A percentile compares a stretch with the other conserved stretches of the same genome.
Conservation (phyloP, 139 green algal genomes). For the Micractinium sp. region DNA sequence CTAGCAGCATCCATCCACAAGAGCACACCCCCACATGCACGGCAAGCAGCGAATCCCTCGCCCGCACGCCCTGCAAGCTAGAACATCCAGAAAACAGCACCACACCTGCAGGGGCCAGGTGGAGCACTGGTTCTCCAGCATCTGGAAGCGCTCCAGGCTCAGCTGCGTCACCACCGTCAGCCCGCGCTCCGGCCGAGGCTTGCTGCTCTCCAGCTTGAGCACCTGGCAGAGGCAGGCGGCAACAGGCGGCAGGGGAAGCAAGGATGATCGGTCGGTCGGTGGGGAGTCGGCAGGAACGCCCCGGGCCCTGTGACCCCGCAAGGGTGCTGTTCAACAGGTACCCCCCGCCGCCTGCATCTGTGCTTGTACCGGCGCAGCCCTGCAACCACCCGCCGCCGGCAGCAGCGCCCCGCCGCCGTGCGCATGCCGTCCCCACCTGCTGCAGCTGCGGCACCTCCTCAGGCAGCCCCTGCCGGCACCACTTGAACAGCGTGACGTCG, state of each 20-base stretch:
- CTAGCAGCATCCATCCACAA: background rate
- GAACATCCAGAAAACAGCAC: too few species aligned
- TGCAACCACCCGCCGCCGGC: too few species aligned
- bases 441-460: conserved; percentile 42
- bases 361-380: too few species aligned
- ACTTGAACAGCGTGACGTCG: conserved; percentile 19
- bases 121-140: conserved; percentile 49
- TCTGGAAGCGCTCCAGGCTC: conserved; percentile 40
- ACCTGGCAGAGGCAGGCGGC: background rate
- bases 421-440: background rate
- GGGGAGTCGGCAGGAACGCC: background rate
- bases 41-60: too few species aligned
- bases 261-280: background rate
- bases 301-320: too few species aligned
- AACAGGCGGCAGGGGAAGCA: background rate
- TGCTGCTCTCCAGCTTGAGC: conserved; percentile 29
- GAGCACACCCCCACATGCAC: background rate
- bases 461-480: conserved; percentile 36
- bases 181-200: conserved; percentile 24
- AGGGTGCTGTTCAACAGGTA: background rate
- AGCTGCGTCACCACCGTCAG: conserved; percentile 51
- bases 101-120: conserved; percentile 28
- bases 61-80: background rate
- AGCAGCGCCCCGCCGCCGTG: background rate
- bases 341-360: too few species aligned